Evolutionary conservation across 2,329 filamentous ascomycete species (phyloP), one percentile per base, ranked within the genome.

Genomic region (Helicocarpus griseus): DNA sequence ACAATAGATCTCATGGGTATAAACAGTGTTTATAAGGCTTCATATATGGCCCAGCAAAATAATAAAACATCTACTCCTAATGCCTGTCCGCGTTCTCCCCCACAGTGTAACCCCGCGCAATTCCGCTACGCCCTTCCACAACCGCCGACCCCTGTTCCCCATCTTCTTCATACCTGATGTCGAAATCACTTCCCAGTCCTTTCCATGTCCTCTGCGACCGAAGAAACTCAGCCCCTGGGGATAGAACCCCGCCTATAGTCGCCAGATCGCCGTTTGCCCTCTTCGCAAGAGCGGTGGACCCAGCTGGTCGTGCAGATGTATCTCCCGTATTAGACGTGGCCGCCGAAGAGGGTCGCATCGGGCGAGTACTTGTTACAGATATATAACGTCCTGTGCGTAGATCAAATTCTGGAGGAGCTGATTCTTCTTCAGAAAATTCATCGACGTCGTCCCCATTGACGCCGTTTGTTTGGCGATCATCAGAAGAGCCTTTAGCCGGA

Each of bases 211-310:
- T 74, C 61, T 90, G 81, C 3, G 85, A 86, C 29, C 85, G 80
- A 56, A 98, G 71, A 60, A 81, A 97, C 66, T 96, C 88, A 0
- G 93, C 93, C 0, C 89, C 93, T 0, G 93, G 93, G 43, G 91
- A 97, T n/a, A 86, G 76, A 0, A 91, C 80, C 5, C 89, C 89
- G 48, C 90, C 91, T 58, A 97, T 82, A 43, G 83, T 83, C 0
- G 88, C 85, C 17, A 97, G 59, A 57, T 95, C 86, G 2, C 85
- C 82, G 50, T 81, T 83, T 57, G 73, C 64, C 59, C 82, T 76
- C 64, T 81, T 82, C 11, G 83, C 76, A 24, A 97, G 70, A 0
- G 81, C 78, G 2, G 73, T 74, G 0, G 73, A 69, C 22, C 54
- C 51, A 26, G 49, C 40, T n/a, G 51, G 19, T 48, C 35, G 39